These are phyloP conservation scores for Globisporangium paroecandrum DNA, from an alignment of 352 stramenopile genomes.

Conservation along the genomic window DNA sequence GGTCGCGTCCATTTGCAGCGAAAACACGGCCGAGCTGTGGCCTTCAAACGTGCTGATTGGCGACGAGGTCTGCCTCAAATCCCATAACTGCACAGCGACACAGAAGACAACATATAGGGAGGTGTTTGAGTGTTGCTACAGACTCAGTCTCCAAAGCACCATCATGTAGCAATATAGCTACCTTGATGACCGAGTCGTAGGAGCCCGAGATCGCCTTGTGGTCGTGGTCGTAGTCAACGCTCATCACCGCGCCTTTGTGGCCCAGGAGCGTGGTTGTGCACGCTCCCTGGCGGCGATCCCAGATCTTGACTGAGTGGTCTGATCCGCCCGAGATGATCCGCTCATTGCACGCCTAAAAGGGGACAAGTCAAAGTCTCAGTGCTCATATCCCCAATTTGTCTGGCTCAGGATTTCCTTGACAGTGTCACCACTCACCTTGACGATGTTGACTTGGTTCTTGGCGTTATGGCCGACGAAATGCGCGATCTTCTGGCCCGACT, in stretches of 20 bases:
- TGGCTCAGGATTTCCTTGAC: not conserved
- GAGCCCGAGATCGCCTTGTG: conserved; percentile 24
- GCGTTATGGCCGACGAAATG: conserved; percentile 22
- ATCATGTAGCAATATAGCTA: not conserved
- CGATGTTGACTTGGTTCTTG: conserved; percentile 28
- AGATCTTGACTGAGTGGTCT: conserved; percentile 28
- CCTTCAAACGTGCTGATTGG: conserved; percentile 23
- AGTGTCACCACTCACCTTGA: conserved; percentile 18
- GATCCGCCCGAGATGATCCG: conserved; percentile 23
- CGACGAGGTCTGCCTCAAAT: conserved; percentile 16
- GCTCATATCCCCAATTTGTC: not conserved
- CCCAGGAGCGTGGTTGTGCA: conserved; percentile 18
- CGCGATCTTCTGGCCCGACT: conserved; percentile 19
- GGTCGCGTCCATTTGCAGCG: conserved; percentile 26
- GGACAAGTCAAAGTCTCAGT: not conserved
- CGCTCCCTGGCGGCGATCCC: conserved; percentile 24
- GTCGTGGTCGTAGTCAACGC: conserved; percentile 25
- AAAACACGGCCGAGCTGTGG: conserved; percentile 31
- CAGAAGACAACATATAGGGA: not conserved
- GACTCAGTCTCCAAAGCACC: not conserved
- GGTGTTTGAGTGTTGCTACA: not conserved
- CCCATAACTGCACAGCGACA: conserved; percentile 19
- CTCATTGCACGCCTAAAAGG: conserved; percentile 13
- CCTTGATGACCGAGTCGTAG: conserved; percentile 31
- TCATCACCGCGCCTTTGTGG: conserved; percentile 28